Evolutionary conservation across 179 eudicot species (phyloP).

Genomic region (Nepenthes alata): DNA sequence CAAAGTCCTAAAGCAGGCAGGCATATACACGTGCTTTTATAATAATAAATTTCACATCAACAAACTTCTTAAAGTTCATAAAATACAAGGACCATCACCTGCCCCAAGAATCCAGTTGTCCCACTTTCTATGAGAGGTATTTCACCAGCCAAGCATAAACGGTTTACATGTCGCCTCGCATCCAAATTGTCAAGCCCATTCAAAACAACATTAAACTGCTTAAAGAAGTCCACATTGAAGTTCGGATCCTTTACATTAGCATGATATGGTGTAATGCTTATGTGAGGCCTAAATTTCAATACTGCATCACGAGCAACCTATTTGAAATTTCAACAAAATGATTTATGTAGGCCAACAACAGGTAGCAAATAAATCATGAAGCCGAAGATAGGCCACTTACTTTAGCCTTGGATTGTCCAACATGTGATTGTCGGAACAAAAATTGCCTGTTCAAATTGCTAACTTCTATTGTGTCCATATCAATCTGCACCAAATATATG

Average conservation of each 20-base stretch:
- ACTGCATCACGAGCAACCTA: constrained; percentile 99
- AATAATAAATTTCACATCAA: too few species aligned
- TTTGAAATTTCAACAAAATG: constrained; percentile 6
- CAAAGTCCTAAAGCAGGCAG: background rate
- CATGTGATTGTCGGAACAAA: constrained; percentile 79
- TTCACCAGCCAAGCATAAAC: constrained; percentile 88
- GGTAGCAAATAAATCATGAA: constrained; percentile 10
- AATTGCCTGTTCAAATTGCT: constrained; percentile 92
- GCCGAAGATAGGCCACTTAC: constrained; percentile 33
- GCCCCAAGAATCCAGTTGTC: constrained; percentile 93
- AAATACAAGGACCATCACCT: constrained; percentile 34
- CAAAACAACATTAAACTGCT: constrained; percentile 76
- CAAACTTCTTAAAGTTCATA: too few species aligned
- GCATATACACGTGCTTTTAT: background rate
- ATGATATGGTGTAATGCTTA: constrained; percentile 79
- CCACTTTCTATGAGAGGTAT: constrained; percentile 92
- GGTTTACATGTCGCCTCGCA: constrained; percentile 94
- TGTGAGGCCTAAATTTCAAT: constrained; percentile 72
- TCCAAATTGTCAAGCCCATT: constrained; percentile 96
- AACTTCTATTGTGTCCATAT: constrained; percentile 95
- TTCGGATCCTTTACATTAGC: constrained; percentile 80
- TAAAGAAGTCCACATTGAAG: constrained; percentile 86
- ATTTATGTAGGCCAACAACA: constrained; percentile 2
- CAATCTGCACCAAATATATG: constrained; percentile 50
- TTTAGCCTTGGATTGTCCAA: constrained; percentile 90